Conservation (phyloP, 768 basidiomycete genomes). For the Podaxis pistillaris region DNA sequence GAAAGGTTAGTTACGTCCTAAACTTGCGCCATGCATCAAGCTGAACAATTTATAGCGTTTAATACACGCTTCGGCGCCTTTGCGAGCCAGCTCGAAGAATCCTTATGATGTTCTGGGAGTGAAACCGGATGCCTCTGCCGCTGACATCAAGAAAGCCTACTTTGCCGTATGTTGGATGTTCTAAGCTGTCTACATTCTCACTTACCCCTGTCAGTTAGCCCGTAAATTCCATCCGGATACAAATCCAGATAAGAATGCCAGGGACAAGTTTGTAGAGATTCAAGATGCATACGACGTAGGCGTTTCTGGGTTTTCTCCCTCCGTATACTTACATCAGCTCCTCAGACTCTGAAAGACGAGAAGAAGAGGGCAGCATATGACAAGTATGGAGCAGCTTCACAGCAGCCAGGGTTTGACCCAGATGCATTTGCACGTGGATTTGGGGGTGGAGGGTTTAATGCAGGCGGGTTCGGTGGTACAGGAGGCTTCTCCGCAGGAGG, state of each 20-base stretch:
- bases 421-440: slow-evolving; percentile 67
- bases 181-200: slow-evolving; percentile 15
- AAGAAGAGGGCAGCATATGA: slow-evolving; percentile 91
- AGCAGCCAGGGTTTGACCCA: slow-evolving; percentile 93
- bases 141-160: slow-evolving; percentile 97
- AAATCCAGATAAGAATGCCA: slow-evolving; percentile 87
- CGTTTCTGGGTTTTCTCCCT: slow-evolving; percentile 9
- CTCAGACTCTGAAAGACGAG: slow-evolving; percentile 88
- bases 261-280: slow-evolving; percentile 94
- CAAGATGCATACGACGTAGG: slow-evolving; percentile 94
- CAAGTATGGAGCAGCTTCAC: slow-evolving; percentile 88
- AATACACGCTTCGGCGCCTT: slow-evolving; percentile 67
- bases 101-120: slow-evolving; percentile 94
- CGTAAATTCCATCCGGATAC: slow-evolving; percentile 98
- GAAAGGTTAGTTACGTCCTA: slow-evolving; percentile 36
- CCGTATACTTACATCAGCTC: slow-evolving; percentile 7
- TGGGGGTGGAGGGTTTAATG: slow-evolving; percentile 36
- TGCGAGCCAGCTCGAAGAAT: slow-evolving; percentile 63
- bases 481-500: slow-evolving; percentile 45
- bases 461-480: slow-evolving; percentile 16
- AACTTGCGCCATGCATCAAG: slow-evolving; percentile 14
- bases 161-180: slow-evolving; percentile 69
- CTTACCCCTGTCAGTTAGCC: slow-evolving; percentile 64
- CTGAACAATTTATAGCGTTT: slow-evolving; percentile 50
- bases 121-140: slow-evolving; percentile 71